Percentiles rank a stretch among this genome's conserved stretches.
Evolutionary conservation across 495 filamentous ascomycete species (phyloP).

Genomic region (Lasiosphaeria miniovina): DNA sequence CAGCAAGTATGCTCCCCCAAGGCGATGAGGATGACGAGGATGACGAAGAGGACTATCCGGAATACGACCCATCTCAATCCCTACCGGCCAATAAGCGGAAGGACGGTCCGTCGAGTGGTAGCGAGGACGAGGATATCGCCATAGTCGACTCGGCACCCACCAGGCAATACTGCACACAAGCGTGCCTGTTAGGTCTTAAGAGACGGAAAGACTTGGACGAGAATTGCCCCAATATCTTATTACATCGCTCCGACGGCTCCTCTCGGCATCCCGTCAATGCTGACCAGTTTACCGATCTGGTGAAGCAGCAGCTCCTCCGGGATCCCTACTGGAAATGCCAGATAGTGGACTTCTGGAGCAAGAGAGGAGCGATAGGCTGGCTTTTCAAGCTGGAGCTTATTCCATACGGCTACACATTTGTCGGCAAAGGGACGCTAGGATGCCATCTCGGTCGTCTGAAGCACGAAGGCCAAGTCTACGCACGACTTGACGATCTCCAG

Average conservation of each 20-base stretch:
- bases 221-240: neutral
- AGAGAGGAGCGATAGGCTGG: neutral
- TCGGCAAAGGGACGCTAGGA: neutral
- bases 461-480: slow-evolving; percentile 4
- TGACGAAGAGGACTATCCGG: neutral
- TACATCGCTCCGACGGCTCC: neutral
- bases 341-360: neutral
- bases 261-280: neutral
- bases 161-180: slow-evolving; percentile 6
- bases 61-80: slow-evolving; percentile 1
- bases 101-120: neutral
- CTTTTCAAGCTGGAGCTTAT: slow-evolving; percentile 3
- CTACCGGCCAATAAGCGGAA: neutral
- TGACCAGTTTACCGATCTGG: neutral
- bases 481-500: slow-evolving; percentile 1
- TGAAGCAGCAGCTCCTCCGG: neutral
- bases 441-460: neutral
- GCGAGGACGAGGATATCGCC: neutral
- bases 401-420: slow-evolving; percentile 5
- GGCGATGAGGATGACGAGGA: slow-evolving; percentile 3
- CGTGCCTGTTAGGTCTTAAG: slow-evolving; percentile 2
- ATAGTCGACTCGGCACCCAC: neutral
- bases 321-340: neutral
- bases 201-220: neutral
- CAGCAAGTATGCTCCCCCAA: neutral